Base-by-base conservation (phyloP, 352 stramenopile species). In the Phytophthora pisi region DNA sequence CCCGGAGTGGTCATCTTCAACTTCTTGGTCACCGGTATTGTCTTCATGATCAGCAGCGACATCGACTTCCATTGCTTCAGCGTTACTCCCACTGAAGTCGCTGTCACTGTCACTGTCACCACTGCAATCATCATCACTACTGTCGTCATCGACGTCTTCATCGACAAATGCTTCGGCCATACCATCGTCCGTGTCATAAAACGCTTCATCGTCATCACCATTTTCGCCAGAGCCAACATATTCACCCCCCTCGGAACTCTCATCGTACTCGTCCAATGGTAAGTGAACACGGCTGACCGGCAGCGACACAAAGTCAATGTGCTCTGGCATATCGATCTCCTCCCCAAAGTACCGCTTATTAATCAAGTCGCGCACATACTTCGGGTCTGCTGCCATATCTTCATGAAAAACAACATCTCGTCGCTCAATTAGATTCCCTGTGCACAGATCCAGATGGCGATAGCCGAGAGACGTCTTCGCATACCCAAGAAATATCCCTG, bases 321-420 rank as follows among this genome's bases (percentile, higher is more conserved):
- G 34, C 2, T 40, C 34, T 40, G 34, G 34, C 34, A 40, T 4
- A 5, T 40, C 34, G 4, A 16, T 40, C 34, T 40, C 34, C 9
- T 16, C 11, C 1, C 31, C 31, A 40, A 40, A 40, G 9, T 40
- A 40, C 9, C 31, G 31, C 31, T 40, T 40, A 13, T 40, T 13
- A 40, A 40, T 40, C 31, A 40, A 40, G 11, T 40, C 9, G 11
- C 31, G 31, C 9, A 40, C 34, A 4, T 40, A 40, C 4, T 40
- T 40, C 4, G 34, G 34, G 11, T 40, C 34, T 3, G 34, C 34
- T 15, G 50, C 42, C 0, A 66, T 23, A 26, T 66, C 58, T 8
- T 60, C 59, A 18, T 51, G 50, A 28, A 66, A 66, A 16, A 4
- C 4, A 16, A 66, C 59, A 2, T 26, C 42, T 43, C 59, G 24